Evolutionary conservation across 1,284 basidiomycete species (phyloP).

Genomic region (Ceratobasidium sp.): DNA sequence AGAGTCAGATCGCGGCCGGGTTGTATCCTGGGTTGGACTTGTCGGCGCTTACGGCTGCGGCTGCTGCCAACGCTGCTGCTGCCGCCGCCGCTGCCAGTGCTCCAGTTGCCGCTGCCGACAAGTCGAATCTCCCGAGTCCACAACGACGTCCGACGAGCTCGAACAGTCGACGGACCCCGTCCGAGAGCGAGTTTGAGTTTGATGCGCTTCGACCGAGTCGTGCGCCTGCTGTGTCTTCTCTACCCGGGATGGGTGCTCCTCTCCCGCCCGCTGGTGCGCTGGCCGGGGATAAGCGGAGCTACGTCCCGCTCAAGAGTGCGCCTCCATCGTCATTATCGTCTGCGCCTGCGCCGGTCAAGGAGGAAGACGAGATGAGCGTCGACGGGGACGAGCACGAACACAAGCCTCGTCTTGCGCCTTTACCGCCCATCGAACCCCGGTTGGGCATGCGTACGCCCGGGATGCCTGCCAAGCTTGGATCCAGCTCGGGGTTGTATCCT

Average conservation of each 20-base stretch:
- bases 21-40: constrained; percentile 43
- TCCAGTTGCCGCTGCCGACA: constrained; percentile 33
- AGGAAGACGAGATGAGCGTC: constrained; percentile 48
- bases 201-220: constrained; percentile 27
- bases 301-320: constrained; percentile 47
- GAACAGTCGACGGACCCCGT: constrained; percentile 26
- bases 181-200: constrained; percentile 23
- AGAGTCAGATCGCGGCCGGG: constrained; percentile 29
- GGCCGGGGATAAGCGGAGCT: constrained; percentile 29
- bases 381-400: constrained; percentile 44
- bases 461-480: constrained; percentile 38
- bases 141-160: constrained; percentile 34
- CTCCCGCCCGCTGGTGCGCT: neutral
- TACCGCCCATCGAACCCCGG: constrained; percentile 31
- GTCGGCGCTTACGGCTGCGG: constrained; percentile 36
- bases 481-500: constrained; percentile 21
- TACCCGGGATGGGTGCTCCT: constrained; percentile 13
- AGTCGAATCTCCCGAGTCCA: constrained; percentile 18
- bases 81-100: constrained; percentile 1
- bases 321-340: no score
- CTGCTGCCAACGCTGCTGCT: constrained; percentile 7
- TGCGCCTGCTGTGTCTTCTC: constrained; percentile 29
- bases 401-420: constrained; percentile 9
- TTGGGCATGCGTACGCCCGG: constrained; percentile 37
- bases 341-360: constrained; percentile 31